Base-by-base conservation (phyloP, 2,329 filamentous ascomycete species). In the Pseudogymnoascus sp. region DNA sequence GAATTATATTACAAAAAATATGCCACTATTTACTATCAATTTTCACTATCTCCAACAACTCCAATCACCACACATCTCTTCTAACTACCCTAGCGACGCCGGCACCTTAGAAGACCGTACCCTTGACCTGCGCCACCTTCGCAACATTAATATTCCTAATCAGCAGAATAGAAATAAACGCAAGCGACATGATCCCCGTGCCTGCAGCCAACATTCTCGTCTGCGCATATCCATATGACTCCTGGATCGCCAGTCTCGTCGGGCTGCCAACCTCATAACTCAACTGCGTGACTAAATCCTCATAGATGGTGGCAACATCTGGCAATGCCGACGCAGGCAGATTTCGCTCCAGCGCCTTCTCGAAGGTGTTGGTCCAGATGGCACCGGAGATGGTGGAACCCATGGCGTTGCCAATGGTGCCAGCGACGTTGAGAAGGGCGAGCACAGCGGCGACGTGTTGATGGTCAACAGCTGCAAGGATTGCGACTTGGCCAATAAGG, bases 281-380 rank as follows among this genome's bases (percentile, higher is more conserved):
- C 1, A 84, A 70, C 64, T 87, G 84, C 6, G 74, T 75, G 1
- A 71, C 72, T 37, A 87, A 65, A 65, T 79, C 77, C 5, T 77
- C 77, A 63, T 84, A 86, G 54, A 88, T 83, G 17, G 70, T 69
- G 4, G 69, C 72, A 0, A 78, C 67, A 59, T 81, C 76, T 41
- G 65, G 67, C 63, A 70, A 63, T 0, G 69, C 71, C 1, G 66
- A 64, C 5, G 63, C 69, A 0, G 85, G 85, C 1, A 88, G 76
- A 64, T 81, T 80, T 35, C 71, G 65, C 29, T 68, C 66, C 3
- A 88, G 75, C 11, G 81, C 81, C 31, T 73, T 71, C 1, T 78
- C 78, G 68, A 89, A 83, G 0, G 81, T 79, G 64, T 81, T 78
- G 0, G 82, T 84, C 85, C 85, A 89, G 65, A 89, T 83, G 10